Percentiles rank a stretch among this genome's conserved stretches.
These are phyloP conservation scores for Tieghemostelium lacteum DNA, from an alignment of 78 protist genomes.

Conservation along the genomic window DNA sequence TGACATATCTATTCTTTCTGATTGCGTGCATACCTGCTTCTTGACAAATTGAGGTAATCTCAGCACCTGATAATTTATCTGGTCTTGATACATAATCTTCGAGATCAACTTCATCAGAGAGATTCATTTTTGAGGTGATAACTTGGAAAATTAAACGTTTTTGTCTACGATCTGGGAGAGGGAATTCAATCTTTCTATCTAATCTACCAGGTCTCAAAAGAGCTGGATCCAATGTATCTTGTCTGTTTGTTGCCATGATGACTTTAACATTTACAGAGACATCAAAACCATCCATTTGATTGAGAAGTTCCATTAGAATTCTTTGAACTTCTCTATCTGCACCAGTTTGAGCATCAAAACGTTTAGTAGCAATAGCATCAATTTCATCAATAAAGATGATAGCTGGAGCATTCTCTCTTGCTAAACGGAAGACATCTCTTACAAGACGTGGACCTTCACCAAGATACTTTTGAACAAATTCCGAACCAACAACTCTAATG, in stretches of 20 bases:
- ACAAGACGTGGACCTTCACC: constrained; percentile 99
- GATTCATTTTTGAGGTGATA: constrained; percentile 97
- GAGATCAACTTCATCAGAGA: constrained; percentile 99
- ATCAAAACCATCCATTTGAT: constrained; percentile 99
- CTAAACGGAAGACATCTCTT: constrained; percentile 99
- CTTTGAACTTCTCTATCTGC: constrained; percentile 99
- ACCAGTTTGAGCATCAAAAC: constrained; percentile 99
- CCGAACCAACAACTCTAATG: constrained; percentile 99
- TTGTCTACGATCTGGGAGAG: constrained; percentile 99
- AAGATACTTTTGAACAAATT: constrained; percentile 99
- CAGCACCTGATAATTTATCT: constrained; percentile 98
- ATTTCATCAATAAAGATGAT: constrained; percentile 99
- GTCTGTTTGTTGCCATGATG: constrained; percentile 99
- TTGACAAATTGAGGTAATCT: constrained; percentile 98
- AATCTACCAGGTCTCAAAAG: constrained; percentile 99
- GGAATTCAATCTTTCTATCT: constrained; percentile 97
- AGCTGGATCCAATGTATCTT: constrained; percentile 99
- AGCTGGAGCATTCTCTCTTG: constrained; percentile 99
- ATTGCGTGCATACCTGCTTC: constrained; percentile 99
- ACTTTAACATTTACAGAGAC: constrained; percentile 98
- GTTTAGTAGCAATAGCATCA: constrained; percentile 96
- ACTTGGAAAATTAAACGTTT: constrained; percentile 98
- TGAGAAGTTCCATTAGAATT: constrained; percentile 98
- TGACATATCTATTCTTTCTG: constrained; percentile 98
- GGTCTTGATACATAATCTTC: constrained; percentile 99